Conservation (phyloP, 192 early-diverging fungal species). For the Backusella morwellensis region DNA sequence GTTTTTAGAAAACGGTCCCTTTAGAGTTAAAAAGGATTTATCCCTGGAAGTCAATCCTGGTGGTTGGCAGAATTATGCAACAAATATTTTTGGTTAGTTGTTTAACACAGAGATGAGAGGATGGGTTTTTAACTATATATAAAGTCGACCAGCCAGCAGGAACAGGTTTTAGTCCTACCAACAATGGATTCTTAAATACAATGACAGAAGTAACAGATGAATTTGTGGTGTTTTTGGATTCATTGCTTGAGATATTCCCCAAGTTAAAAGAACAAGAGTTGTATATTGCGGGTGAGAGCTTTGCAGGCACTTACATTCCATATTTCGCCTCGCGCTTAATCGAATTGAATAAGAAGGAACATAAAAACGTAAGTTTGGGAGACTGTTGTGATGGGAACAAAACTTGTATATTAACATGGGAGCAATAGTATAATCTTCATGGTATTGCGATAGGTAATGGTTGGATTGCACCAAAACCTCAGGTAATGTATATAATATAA, state of each 20-base stretch:
- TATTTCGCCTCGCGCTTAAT: constrained; percentile 46
- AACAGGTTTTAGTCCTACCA: constrained; percentile 58
- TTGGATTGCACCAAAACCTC: constrained; percentile 57
- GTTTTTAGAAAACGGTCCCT: constrained; percentile 61
- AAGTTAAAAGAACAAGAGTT: constrained; percentile 15
- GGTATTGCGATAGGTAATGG: constrained; percentile 64
- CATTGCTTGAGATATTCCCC: not conserved
- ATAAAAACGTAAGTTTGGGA: not conserved
- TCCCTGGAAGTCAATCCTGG: constrained; percentile 41
- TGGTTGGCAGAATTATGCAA: constrained; percentile 61
- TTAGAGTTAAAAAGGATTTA: constrained; percentile 43
- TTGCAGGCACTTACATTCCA: constrained; percentile 63
- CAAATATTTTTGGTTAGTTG: constrained; percentile 51
- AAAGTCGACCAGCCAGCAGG: constrained; percentile 65
- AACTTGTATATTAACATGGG: not conserved
- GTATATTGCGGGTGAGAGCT: constrained; percentile 64
- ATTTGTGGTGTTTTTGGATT: constrained; percentile 2
- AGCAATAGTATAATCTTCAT: constrained; percentile 44
- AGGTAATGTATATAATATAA: constrained; percentile 34
- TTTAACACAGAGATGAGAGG: not conserved
- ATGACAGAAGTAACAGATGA: constrained; percentile 43
- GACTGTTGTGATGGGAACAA: not conserved
- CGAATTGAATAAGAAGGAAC: constrained; percentile 38
- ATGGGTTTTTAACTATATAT: not conserved
- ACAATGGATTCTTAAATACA: constrained; percentile 31